Evolutionary conservation across 1,284 basidiomycete species (phyloP).

Genomic region (Taiwanofungus camphoratus): DNA sequence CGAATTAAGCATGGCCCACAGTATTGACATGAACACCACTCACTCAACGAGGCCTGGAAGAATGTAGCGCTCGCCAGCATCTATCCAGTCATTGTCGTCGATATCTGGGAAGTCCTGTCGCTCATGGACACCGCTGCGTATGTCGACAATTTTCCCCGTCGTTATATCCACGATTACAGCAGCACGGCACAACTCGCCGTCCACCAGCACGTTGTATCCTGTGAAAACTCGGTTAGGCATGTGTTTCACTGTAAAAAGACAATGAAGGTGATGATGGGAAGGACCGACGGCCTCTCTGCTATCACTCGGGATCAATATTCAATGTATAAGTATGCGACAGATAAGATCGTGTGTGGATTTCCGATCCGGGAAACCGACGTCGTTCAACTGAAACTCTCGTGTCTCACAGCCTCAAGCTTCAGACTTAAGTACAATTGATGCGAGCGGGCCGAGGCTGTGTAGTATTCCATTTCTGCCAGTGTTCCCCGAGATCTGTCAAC

Average conservation of each 20-base stretch:
- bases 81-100: slow-evolving; percentile 44
- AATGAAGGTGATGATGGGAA: too few relatives aligned
- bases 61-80: slow-evolving; percentile 60
- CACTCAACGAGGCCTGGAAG: slow-evolving; percentile 86
- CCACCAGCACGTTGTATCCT: slow-evolving; percentile 50
- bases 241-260: too few relatives aligned
- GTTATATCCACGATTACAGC: slow-evolving; percentile 60
- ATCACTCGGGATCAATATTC: too few relatives aligned
- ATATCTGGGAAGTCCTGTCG: slow-evolving; percentile 32
- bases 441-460: too few relatives aligned
- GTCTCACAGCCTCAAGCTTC: too few relatives aligned
- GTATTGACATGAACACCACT: slow-evolving; percentile 24
- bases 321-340: neutral
- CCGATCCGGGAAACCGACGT: neutral
- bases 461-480: too few relatives aligned
- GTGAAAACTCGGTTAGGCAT: slow-evolving; percentile 38
- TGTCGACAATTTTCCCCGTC: slow-evolving; percentile 64
- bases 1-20: neutral
- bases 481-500: too few relatives aligned
- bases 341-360: neutral
- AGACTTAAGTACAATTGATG: too few relatives aligned
- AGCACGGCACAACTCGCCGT: slow-evolving; percentile 50
- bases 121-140: slow-evolving; percentile 34
- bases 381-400: too few relatives aligned
- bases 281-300: too few relatives aligned